Base-by-base conservation (phyloP, 345 rosid genomes). In the Abelmoschus esculentus region DNA sequence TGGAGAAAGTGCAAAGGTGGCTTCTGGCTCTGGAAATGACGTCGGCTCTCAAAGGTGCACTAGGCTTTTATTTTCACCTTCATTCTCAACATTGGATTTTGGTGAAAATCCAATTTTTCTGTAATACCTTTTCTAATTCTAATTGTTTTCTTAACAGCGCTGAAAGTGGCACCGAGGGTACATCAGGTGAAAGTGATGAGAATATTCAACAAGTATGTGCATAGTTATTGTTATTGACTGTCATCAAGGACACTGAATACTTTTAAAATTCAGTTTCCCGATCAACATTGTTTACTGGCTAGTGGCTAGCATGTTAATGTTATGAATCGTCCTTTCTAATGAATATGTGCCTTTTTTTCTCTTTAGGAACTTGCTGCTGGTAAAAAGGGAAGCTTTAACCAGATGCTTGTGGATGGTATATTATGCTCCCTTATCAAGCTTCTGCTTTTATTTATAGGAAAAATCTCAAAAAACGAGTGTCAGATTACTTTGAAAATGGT, bases 21-120 rank as follows among this genome's bases (percentile, higher is more conserved):
- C 84, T 68, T 91, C 99, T 29, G 96, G 90, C 76, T 95, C 98
- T 26, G 98, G 96, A 78, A 91, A 91, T 69, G 98, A 95, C 74
- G 89, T 81, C 49, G 86, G 74, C 46, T 86, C 98, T 73, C 96
- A 87, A 71, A 91, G 99, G 99, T 91, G 34, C 49, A 29, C 56
- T 59, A 12, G 54, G 53, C 26, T 18, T 53, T 65, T 54, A 44
- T 18, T n/a, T n/a, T 9, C 42, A 15, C 44, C 22, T 66, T 29
- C 26, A 49, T 44, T 64, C 14, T 66, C 42, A 31, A n/a, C 58
- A 15, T 49, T 2, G 26, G 13, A 3, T 8, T 66, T 47, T 66
- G 22, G 56, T 31, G 49, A 15, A 13, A 14, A 28, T 42, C 15
- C 38, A 15, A 32, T 8, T 53, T 49, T 36, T 50, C 26, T 10